These are phyloP conservation scores for Leishmania lainsoni DNA, from an alignment of 208 protist genomes.

Conservation along the genomic window DNA sequence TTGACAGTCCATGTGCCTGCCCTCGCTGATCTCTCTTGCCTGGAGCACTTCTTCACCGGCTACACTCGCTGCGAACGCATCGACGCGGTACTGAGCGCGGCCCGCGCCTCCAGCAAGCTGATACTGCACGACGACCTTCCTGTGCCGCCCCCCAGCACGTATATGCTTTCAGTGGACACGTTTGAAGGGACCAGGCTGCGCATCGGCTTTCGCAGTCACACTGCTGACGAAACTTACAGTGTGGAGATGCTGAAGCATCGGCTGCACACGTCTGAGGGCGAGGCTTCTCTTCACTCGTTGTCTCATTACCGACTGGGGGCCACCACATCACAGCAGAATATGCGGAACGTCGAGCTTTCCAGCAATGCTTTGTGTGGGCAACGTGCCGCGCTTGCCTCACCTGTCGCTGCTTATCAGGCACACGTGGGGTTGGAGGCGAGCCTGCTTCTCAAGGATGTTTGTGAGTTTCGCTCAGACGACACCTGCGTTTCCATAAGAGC, in stretches of 20 bases:
- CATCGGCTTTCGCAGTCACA: conserved; percentile 27
- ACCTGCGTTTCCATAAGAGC: background rate
- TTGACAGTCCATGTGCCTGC: conserved; percentile 20
- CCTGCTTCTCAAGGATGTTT: conserved; percentile 4
- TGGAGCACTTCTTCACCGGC: conserved; percentile 17
- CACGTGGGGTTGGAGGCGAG: conserved; percentile 10
- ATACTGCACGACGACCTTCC: conserved; percentile 27
- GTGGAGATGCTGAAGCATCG: conserved; percentile 6
- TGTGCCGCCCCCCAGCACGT: conserved; percentile 9
- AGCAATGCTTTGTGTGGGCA: background rate
- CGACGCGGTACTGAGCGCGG: conserved; percentile 10
- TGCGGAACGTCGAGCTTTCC: conserved; percentile 1
- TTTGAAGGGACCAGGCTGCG: conserved; percentile 24
- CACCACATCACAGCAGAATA: conserved; percentile 9
- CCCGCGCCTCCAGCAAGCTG: conserved; percentile 22
- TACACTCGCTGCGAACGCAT: conserved; percentile 24
- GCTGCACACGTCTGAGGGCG: background rate
- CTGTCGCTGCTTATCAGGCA: conserved; percentile 8
- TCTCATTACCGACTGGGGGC: conserved; percentile 10
- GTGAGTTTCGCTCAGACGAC: conserved; percentile 6
- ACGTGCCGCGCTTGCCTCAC: conserved; percentile 11
- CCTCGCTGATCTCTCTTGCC: conserved; percentile 10
- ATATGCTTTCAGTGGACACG: conserved; percentile 23
- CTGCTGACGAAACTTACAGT: conserved; percentile 5
- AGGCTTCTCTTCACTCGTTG: background rate